Evolutionary conservation across 345 rosid species (phyloP), one percentile per base, ranked within the genome.

Genomic region (Lumnitzera littorea): DNA sequence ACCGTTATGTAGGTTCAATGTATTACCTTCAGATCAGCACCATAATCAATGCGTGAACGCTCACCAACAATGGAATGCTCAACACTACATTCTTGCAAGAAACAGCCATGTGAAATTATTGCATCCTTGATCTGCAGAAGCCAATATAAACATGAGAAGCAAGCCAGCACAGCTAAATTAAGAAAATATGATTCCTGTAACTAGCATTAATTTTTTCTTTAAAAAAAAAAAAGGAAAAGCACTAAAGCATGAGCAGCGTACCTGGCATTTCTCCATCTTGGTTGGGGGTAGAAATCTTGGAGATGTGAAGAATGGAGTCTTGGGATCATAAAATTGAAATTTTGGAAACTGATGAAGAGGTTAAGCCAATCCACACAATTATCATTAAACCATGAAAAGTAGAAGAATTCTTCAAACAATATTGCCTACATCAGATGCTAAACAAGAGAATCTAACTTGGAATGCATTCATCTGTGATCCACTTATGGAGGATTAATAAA

Each of bases 81-180:
- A 25, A 92, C 64, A 3, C 29, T 62, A 62, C 98, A 89, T 66
- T 89, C 96, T 69, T 94, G 65, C 75, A 92, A 73, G 90, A 92
- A 92, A 74, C 98, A 92, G 67, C 98, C 98, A 12, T 92, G 98
- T 12, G 98, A 89, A 67, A 89, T 87, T 64, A 92, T 78, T 27
- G 96, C 91, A 65, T 89, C 77, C 24, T 81, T 73, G 54, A 92
- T 81, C 98, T 92, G 81, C 63, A 66, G 50, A 62, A 56, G n/a
- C 20, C 23, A 60, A 9, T 4, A 36, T 15, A 60, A 56, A 52
- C 51, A 65, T 49, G 24, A 76, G 65, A 69, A 67, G 62, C 52
- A 51, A 41, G 51, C 60, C 12, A 46, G 48, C 46, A 13, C 48
- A 57, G 8, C 15, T 55, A 51, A 64, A 53, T 50, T 66, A 73